phyloP scores from a whole-genome alignment of 2,329 filamentous ascomycete genomes.

The Chaetoscypha palmicola region DNA sequence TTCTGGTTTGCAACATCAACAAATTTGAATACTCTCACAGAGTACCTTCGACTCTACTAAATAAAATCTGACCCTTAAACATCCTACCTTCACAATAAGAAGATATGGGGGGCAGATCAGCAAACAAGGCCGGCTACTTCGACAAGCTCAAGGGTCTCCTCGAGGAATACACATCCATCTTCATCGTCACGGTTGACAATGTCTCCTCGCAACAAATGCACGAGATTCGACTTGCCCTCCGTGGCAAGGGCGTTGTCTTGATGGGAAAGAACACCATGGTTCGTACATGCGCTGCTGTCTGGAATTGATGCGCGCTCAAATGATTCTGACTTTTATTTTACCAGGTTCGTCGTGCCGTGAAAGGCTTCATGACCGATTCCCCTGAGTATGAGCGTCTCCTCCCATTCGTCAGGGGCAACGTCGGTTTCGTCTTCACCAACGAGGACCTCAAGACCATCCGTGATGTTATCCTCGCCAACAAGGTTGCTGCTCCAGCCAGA shows the following conservation, averaged over 20 bases:
- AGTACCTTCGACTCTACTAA: slow-evolving; percentile 20
- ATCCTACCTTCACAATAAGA: slow-evolving; percentile 95
- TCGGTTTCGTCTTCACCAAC: slow-evolving; percentile 99
- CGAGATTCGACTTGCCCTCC: slow-evolving; percentile 93
- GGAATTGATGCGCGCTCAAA: too few species aligned
- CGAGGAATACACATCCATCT: slow-evolving; percentile 94
- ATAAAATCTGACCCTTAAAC: slow-evolving; percentile 73
- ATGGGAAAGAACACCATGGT: slow-evolving; percentile 99
- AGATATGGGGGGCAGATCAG: slow-evolving; percentile 98
- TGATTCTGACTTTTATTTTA: slow-evolving; percentile 11
- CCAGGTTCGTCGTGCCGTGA: slow-evolving; percentile 90
- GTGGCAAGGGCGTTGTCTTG: slow-evolving; percentile 86
- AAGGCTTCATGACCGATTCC: slow-evolving; percentile 82
- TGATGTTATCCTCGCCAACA: slow-evolving; percentile 93
- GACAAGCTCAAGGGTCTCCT: slow-evolving; percentile 98
- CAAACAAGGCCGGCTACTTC: slow-evolving; percentile 95
- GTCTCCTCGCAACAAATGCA: slow-evolving; percentile 99
- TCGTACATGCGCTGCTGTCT: slow-evolving; percentile 17
- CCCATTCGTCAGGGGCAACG: slow-evolving; percentile 92
- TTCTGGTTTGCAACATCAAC: slow-evolving; percentile 6
- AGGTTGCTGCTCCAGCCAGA: slow-evolving; percentile 95
- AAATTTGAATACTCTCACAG: slow-evolving; percentile 16
- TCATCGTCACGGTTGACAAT: slow-evolving; percentile 98
- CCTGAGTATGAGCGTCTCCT: slow-evolving; percentile 98
- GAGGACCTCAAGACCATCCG: slow-evolving; percentile 83